Evolutionary conservation across 2,329 filamentous ascomycete genomes (phyloP).

Genomic region (Hypoxylon sp.): DNA sequence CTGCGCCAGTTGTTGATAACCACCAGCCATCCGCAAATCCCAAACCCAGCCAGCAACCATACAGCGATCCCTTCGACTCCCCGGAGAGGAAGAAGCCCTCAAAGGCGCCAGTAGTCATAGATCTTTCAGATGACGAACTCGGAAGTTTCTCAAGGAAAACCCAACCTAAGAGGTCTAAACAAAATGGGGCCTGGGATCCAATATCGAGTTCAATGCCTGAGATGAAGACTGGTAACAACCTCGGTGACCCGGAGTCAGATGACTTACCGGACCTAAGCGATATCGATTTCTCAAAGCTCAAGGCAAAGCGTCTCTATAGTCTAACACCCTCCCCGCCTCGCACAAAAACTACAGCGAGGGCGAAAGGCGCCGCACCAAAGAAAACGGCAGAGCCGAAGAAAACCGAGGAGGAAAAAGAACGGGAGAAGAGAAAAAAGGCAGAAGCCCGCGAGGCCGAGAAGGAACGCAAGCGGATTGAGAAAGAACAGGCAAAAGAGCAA

Average conservation of each 20-base stretch:
- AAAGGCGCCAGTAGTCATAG: slow-evolving; percentile 44
- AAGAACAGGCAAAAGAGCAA: slow-evolving; percentile 71
- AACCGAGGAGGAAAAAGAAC: slow-evolving; percentile 57
- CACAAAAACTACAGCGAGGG: slow-evolving; percentile 43
- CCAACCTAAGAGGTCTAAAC: slow-evolving; percentile 43
- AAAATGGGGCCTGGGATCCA: slow-evolving; percentile 61
- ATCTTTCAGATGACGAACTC: slow-evolving; percentile 51
- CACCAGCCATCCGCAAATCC: slow-evolving; percentile 2
- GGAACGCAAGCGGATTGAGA: slow-evolving; percentile 69
- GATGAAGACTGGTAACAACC: slow-evolving; percentile 41
- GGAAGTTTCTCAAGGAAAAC: slow-evolving; percentile 34
- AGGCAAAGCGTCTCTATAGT: slow-evolving; percentile 36
- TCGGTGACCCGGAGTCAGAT: slow-evolving; percentile 55
- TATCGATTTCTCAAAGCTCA: slow-evolving; percentile 56
- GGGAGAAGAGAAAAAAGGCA: slow-evolving; percentile 62
- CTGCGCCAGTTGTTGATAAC: slow-evolving; percentile 9
- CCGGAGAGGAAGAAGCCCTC: slow-evolving; percentile 33
- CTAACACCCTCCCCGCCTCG: slow-evolving; percentile 39
- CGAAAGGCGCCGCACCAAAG: slow-evolving; percentile 43
- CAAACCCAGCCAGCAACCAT: slow-evolving; percentile 15
- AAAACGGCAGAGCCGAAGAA: slow-evolving; percentile 44
- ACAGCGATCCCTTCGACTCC: slow-evolving; percentile 14
- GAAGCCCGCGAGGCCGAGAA: slow-evolving; percentile 68
- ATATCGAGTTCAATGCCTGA: slow-evolving; percentile 69
- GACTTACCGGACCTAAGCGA: slow-evolving; percentile 65